Evolutionary conservation across 805 yeast genomes (phyloP).

Genomic region (Ogataea siamensis): DNA sequence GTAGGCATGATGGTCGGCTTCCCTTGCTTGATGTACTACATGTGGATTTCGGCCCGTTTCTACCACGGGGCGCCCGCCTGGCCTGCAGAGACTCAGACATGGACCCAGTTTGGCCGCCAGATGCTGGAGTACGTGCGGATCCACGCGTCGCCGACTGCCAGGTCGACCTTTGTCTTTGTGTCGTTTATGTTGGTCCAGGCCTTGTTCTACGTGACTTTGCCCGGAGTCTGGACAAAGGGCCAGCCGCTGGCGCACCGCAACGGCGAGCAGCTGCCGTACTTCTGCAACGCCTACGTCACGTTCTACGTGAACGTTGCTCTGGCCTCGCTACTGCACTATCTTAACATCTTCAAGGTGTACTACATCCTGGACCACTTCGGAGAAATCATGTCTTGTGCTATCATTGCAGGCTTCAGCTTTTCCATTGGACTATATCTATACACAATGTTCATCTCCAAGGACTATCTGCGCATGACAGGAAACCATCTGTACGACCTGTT

Average conservation of each 20-base stretch:
- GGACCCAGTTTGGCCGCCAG: slow-evolving; percentile 46
- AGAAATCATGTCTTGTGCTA: slow-evolving; percentile 89
- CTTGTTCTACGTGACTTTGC: slow-evolving; percentile 74
- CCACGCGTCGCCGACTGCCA: slow-evolving; percentile 56
- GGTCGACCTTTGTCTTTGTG: slow-evolving; percentile 70
- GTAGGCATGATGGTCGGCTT: slow-evolving; percentile 89
- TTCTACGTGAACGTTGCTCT: slow-evolving; percentile 67
- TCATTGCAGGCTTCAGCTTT: slow-evolving; percentile 69
- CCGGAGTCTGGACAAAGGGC: slow-evolving; percentile 94
- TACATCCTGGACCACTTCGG: slow-evolving; percentile 81
- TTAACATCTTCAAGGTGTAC: slow-evolving; percentile 71
- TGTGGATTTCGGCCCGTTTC: slow-evolving; percentile 89
- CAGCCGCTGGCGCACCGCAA: slow-evolving; percentile 84
- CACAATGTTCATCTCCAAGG: slow-evolving; percentile 63
- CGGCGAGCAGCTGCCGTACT: slow-evolving; percentile 82
- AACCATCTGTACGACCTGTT: slow-evolving; percentile 86
- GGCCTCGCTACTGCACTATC: slow-evolving; percentile 62
- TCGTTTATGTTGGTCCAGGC: slow-evolving; percentile 69
- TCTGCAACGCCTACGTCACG: slow-evolving; percentile 87
- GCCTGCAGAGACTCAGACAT: slow-evolving; percentile 58
- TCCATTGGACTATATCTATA: slow-evolving; percentile 68
- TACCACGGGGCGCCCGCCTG: slow-evolving; percentile 71
- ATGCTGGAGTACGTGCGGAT: slow-evolving; percentile 45
- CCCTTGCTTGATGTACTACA: slow-evolving; percentile 91
- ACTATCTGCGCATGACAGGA: slow-evolving; percentile 90